These are phyloP conservation scores for Botrytis tulipae DNA, from an alignment of 2,329 filamentous ascomycete species.

Conservation along the genomic window DNA sequence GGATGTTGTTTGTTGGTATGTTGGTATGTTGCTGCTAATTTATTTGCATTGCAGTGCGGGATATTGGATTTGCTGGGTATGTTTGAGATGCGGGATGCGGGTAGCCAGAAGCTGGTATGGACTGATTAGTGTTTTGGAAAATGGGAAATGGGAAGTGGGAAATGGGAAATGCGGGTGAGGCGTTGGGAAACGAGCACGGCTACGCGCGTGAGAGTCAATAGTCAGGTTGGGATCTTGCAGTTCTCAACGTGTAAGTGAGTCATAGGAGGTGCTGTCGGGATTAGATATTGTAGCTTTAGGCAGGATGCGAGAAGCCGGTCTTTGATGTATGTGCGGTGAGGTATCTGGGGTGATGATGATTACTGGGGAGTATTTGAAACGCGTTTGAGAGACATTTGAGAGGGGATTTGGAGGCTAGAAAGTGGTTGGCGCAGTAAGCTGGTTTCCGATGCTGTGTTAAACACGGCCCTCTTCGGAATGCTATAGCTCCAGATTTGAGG, in stretches of 20 bases:
- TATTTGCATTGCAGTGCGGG: no score
- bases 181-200: neutral
- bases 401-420: neutral
- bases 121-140: neutral
- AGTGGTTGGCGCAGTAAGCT: neutral
- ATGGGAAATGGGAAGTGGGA: neutral
- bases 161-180: neutral
- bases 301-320: neutral
- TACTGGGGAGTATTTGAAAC: neutral
- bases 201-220: neutral
- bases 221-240: neutral
- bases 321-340: neutral
- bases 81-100: neutral
- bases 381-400: neutral
- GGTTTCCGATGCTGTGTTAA: neutral
- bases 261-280: neutral
- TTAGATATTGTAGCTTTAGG: neutral
- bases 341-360: neutral
- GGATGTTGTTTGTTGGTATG: no score
- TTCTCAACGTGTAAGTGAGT: neutral
- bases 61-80: neutral
- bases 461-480: neutral
- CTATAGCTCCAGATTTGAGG: neutral
- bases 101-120: neutral
- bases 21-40: no score